Conservation (phyloP, 768 basidiomycete genomes). For the Filobasidium wieringae region DNA sequence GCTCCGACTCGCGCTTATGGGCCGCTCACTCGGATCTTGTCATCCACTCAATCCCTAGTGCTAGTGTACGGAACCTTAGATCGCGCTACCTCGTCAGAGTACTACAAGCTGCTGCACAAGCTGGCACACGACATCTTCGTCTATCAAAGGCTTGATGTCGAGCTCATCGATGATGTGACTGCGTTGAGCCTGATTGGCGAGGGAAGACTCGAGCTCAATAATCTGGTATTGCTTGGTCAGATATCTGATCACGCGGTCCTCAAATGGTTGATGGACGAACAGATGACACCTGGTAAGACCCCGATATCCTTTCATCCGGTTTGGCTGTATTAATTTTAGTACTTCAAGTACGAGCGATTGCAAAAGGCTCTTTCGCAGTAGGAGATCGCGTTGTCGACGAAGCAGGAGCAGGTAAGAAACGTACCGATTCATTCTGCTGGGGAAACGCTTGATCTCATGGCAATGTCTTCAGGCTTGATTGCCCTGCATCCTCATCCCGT, state of each 20-base stretch:
- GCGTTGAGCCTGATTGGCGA: not conserved
- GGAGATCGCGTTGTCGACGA: not conserved
- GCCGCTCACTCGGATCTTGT: not conserved
- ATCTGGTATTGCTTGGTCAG: not conserved
- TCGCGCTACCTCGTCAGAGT: not conserved
- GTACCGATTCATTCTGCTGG: too few species aligned
- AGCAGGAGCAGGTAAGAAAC: not conserved
- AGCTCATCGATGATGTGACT: not conserved
- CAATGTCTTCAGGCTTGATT: conserved; percentile 43
- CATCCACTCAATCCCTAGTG: not conserved
- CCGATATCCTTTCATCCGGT: not conserved
- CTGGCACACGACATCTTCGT: not conserved
- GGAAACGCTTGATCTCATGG: not conserved
- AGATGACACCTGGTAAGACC: not conserved
- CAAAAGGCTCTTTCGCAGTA: not conserved
- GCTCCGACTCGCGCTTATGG: not conserved
- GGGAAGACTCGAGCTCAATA: not conserved
- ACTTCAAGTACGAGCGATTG: not conserved
- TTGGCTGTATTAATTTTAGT: not conserved
- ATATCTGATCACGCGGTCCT: not conserved
- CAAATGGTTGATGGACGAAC: not conserved
- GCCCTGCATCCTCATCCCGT: conserved; percentile 59
- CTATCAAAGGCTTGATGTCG: not conserved
- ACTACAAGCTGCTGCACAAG: not conserved
- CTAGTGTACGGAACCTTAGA: not conserved